These are phyloP conservation scores for Friedmanniomyces endolithicus DNA, from an alignment of 495 filamentous ascomycete genomes.

Conservation along the genomic window DNA sequence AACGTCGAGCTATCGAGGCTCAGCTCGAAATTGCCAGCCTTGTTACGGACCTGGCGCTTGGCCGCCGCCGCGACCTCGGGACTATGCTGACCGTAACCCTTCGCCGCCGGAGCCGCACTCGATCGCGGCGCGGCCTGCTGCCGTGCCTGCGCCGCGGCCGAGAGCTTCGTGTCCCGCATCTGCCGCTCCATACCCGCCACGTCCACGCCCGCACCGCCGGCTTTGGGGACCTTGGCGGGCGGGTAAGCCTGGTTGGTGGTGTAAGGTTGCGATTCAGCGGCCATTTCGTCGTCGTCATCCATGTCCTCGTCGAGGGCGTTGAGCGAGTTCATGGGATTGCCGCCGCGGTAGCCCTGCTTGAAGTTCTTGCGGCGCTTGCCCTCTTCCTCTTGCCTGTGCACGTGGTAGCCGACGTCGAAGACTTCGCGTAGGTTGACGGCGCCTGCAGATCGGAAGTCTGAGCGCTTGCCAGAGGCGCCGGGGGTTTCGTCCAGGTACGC, in stretches of 20 bases:
- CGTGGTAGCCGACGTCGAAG: constrained; percentile 93
- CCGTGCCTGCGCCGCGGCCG: constrained; percentile 48
- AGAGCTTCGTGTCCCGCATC: constrained; percentile 68
- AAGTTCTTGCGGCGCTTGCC: constrained; percentile 72
- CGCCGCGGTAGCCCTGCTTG: constrained; percentile 54
- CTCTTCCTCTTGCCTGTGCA: constrained; percentile 94
- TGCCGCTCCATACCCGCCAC: constrained; percentile 74
- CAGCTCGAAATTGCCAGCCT: constrained; percentile 68
- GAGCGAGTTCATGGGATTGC: constrained; percentile 40
- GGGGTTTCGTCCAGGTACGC: constrained; percentile 45
- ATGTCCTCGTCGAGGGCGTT: constrained; percentile 56
- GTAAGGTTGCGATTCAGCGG: constrained; percentile 40
- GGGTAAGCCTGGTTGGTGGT: constrained; percentile 36
- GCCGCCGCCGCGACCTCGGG: constrained; percentile 65
- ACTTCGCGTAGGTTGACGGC: constrained; percentile 92
- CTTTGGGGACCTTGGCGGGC: constrained; percentile 55
- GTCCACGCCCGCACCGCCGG: constrained; percentile 30
- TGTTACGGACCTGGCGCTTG: constrained; percentile 57
- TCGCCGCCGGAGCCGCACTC: constrained; percentile 34
- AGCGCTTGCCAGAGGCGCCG: constrained; percentile 48
- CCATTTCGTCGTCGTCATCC: constrained; percentile 51
- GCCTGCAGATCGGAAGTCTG: constrained; percentile 93
- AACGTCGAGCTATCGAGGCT: constrained; percentile 82
- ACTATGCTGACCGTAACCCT: constrained; percentile 72
- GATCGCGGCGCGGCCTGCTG: constrained; percentile 33